phyloP scores from a whole-genome alignment of 2,329 filamentous ascomycete genomes.

The Sporothrix inflata region DNA sequence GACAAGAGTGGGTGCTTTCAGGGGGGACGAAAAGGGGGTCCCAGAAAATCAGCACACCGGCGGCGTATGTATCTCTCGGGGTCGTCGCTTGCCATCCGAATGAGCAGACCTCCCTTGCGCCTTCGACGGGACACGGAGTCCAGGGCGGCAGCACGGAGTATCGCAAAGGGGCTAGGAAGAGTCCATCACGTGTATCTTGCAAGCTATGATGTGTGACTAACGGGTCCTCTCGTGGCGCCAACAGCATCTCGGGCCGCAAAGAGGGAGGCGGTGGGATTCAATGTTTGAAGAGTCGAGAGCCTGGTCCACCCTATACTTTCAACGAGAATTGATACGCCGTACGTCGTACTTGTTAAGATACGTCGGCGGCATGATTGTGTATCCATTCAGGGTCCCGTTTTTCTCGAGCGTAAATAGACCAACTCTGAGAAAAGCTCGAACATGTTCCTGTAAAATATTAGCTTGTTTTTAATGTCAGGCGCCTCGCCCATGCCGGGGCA shows the following conservation, averaged over 20 bases:
- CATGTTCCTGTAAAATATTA: not conserved
- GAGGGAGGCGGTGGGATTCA: not conserved
- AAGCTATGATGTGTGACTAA: not conserved
- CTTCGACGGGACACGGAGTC: not conserved
- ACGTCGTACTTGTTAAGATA: not conserved
- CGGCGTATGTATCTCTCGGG: not conserved
- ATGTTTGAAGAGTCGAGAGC: not conserved
- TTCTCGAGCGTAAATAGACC: not conserved
- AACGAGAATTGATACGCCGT: conserved; percentile 9
- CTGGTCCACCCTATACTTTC: conserved; percentile 9
- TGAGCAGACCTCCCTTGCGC: not conserved
- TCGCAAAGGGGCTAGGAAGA: not conserved
- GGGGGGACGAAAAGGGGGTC: not conserved
- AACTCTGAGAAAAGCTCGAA: not conserved
- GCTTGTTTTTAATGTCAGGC: not conserved
- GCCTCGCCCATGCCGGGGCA: not conserved
- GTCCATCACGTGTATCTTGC: not conserved
- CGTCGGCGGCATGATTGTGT: not conserved
- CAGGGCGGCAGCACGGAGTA: not conserved
- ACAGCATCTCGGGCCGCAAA: conserved; percentile 8
- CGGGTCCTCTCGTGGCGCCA: not conserved
- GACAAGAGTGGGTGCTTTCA: not conserved
- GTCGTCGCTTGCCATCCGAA: not conserved
- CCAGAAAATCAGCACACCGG: not conserved
- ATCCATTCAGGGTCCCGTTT: not conserved